phyloP scores from a whole-genome alignment of 495 filamentous ascomycete species.

The Aspergillus carlsbadensis region DNA sequence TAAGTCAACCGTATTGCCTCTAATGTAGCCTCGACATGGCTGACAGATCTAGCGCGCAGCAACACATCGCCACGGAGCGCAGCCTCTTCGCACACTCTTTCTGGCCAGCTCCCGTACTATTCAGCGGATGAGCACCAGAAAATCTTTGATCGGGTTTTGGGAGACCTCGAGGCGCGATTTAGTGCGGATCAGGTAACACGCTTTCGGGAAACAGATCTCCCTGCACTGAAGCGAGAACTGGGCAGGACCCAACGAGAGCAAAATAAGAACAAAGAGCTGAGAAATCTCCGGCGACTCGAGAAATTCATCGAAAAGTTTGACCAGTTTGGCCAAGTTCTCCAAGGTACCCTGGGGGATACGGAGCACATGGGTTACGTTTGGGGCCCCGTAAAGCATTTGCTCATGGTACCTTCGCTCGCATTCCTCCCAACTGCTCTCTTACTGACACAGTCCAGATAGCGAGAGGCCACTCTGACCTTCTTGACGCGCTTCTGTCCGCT shows the following conservation, averaged over 20 bases:
- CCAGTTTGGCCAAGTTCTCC: neutral
- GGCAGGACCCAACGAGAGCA: constrained; percentile 1
- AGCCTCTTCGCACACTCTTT: neutral
- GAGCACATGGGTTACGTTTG: neutral
- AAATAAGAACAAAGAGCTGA: neutral
- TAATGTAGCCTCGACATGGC: neutral
- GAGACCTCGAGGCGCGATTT: neutral
- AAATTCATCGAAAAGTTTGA: neutral
- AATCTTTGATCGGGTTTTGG: neutral
- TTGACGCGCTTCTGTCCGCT: constrained; percentile 3
- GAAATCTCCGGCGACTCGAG: constrained; percentile 4
- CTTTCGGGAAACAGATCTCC: neutral
- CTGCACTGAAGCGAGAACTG: neutral
- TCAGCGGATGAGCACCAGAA: neutral
- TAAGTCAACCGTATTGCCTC: neutral
- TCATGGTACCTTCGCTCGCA: neutral
- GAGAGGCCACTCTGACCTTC: neutral
- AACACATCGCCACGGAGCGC: neutral
- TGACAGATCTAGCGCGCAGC: neutral
- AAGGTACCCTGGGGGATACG: neutral
- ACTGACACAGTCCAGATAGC: neutral
- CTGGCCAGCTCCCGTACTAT: neutral
- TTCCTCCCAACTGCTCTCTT: neutral
- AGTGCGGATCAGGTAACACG: neutral
- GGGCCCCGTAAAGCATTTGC: neutral